Evolutionary conservation across 2,329 filamentous ascomycete species (phyloP).

Genomic region (Fusarium euwallaceae): DNA sequence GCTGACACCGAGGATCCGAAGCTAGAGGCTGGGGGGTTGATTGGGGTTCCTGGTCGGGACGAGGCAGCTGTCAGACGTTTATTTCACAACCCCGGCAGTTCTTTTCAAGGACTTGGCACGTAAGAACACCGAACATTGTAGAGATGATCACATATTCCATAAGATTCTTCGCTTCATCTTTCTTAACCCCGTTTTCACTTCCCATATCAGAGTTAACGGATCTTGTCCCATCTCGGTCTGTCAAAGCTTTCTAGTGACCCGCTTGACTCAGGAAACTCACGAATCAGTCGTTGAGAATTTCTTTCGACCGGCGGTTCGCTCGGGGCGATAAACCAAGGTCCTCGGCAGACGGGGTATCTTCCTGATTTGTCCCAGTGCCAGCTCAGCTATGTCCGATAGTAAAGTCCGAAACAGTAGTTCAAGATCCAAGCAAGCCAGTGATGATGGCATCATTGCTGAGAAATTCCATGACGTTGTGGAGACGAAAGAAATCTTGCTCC

Average conservation of each 20-base stretch:
- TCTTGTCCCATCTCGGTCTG: background rate
- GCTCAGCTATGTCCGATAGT: constrained; percentile 6
- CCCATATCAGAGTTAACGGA: background rate
- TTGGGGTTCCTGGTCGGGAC: constrained; percentile 6
- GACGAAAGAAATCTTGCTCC: constrained; percentile 12
- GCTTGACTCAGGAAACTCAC: constrained; percentile 4
- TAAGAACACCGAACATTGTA: background rate
- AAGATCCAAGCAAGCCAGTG: background rate
- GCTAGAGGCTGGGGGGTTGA: background rate
- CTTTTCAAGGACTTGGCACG: background rate
- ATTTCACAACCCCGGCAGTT: background rate
- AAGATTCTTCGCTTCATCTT: background rate
- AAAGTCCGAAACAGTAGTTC: background rate
- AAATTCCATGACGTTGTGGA: constrained; percentile 38
- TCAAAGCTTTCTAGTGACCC: constrained; percentile 28
- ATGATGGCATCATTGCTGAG: constrained; percentile 21
- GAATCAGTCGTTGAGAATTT: background rate
- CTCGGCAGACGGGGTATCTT: constrained; percentile 19
- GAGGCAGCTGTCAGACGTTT: constrained; percentile 36
- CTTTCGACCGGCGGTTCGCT: constrained; percentile 8
- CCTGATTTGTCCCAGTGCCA: constrained; percentile 11
- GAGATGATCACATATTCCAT: background rate
- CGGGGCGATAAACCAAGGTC: background rate
- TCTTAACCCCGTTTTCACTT: background rate
- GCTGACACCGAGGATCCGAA: constrained; percentile 33